A percentile compares a stretch with the other conserved stretches of the same genome.
phyloP scores from a whole-genome alignment of 1,284 basidiomycete genomes.

The Sanghuangporus weigelae region DNA sequence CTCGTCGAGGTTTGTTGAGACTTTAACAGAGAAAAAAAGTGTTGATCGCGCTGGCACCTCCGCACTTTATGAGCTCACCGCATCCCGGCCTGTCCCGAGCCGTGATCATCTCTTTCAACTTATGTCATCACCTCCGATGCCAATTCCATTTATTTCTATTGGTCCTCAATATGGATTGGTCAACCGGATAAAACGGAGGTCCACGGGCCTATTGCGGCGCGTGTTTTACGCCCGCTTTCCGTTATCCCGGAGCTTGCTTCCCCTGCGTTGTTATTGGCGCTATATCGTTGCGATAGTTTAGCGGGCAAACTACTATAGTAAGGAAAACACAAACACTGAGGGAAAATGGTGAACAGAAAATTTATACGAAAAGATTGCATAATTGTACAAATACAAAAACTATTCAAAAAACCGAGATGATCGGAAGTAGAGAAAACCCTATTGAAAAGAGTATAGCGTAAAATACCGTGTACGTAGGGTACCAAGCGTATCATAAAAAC shows the following conservation, averaged over 20 bases:
- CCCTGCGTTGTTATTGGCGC: too few relatives aligned
- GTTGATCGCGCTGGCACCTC: not conserved
- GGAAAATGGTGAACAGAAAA: too few relatives aligned
- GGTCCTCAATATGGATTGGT: not conserved
- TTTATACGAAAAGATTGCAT: too few relatives aligned
- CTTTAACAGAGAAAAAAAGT: constrained; percentile 3
- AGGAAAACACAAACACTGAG: too few relatives aligned
- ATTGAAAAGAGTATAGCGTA: not conserved
- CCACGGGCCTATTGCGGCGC: not conserved
- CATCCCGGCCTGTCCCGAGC: constrained; percentile 5
- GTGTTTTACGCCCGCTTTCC: not conserved
- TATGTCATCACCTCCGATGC: constrained; percentile 1
- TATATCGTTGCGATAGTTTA: too few relatives aligned
- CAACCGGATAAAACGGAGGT: not conserved
- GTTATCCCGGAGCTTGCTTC: too few relatives aligned
- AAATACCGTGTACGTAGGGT: not conserved
- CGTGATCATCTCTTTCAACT: not conserved
- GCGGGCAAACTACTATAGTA: too few relatives aligned
- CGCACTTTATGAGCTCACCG: constrained; percentile 2
- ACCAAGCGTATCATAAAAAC: too few relatives aligned
- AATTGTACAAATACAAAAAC: too few relatives aligned
- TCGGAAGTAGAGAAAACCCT: not conserved
- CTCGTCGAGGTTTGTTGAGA: not conserved
- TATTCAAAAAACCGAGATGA: not conserved
- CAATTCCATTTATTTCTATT: not conserved